Base-by-base conservation (phyloP, 805 yeast genomes). In the Candida fluviatilis region DNA sequence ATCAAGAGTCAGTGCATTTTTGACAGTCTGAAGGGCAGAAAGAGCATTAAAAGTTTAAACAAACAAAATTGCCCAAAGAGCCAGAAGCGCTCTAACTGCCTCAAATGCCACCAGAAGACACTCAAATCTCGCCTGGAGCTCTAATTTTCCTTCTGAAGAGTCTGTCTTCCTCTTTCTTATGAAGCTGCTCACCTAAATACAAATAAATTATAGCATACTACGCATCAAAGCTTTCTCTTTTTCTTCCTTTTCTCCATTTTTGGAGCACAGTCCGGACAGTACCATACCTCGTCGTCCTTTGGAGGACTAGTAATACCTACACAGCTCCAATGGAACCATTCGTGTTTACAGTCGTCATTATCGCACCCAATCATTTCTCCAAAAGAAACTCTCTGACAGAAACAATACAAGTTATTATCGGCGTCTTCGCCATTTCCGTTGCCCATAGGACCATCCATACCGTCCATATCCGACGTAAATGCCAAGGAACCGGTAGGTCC, bases 321-420 rank as follows among this genome's bases (percentile, higher is more conserved):
- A 68, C 99, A 93, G 39, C 81, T 83, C 72, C 90, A 91, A 61
- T 93, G 99, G 64, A 91, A 91, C 98, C 98, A 91, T 57, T 88
- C 96, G 47, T 72, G 80, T 54, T 80, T 78, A 67, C 99, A 93
- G 50, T 83, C 80, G 17, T 83, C 84, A 45, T 88, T 85, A 57
- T 93, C 99, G 64, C 99, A 93, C 0, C 95, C 98, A 54, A 93
- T 87, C 99, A 93, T 93, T 51, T 83, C 90, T 18, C 99, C 99
- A 64, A 84, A 89, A 1, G 97, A 90, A 0, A 87, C 95, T 48
- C 93, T 83, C 58, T 88, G 96, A 57, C 99, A 93, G 64, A 86
- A 83, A 62, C 99, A 93, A 58, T 91, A 91, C 38, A 69, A 51
- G 35, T 60, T 66, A 43, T 68, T 67, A 43, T 69, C 74, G 0